Evolutionary conservation across 345 rosid genomes (phyloP).

Genomic region (Dimocarpus longan): DNA sequence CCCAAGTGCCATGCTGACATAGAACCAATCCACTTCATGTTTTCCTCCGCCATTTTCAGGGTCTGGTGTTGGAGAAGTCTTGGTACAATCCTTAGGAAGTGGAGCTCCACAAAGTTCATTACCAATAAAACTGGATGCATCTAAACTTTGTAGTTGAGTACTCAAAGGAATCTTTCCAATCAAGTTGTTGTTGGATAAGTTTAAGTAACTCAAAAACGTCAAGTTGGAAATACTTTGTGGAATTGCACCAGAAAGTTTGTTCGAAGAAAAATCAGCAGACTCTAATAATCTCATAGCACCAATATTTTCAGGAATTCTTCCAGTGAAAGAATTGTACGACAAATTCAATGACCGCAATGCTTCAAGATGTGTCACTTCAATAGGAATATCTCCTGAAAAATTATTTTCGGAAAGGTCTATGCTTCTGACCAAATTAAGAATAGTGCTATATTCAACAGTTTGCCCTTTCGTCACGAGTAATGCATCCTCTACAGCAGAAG

Average conservation of each 20-base stretch:
- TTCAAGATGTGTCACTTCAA: slow-evolving; percentile 18
- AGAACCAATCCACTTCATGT: neutral
- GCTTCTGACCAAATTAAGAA: slow-evolving; percentile 13
- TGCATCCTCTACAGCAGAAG: neutral
- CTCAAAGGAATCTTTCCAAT: neutral
- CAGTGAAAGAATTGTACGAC: slow-evolving; percentile 11
- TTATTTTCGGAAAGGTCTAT: slow-evolving; percentile 30
- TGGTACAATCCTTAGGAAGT: neutral
- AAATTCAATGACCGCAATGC: slow-evolving; percentile 26
- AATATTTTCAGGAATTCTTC: slow-evolving; percentile 23
- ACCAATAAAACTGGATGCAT: neutral
- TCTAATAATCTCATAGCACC: slow-evolving; percentile 27
- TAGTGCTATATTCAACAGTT: slow-evolving; percentile 23
- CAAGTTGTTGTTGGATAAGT: neutral
- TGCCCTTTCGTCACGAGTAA: slow-evolving; percentile 27
- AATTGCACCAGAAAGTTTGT: slow-evolving; percentile 27
- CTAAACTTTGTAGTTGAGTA: neutral
- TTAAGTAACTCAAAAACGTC: neutral
- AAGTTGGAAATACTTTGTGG: slow-evolving; percentile 12
- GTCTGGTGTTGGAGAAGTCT: neutral
- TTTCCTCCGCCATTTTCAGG: neutral
- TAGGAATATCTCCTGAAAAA: slow-evolving; percentile 19
- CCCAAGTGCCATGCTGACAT: neutral
- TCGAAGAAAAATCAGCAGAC: slow-evolving; percentile 25
- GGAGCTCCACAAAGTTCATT: neutral